Percentiles rank a stretch among this genome's conserved stretches.
Conservation (phyloP, 148 eudicot species). For the Arctostaphylos glauca region DNA sequence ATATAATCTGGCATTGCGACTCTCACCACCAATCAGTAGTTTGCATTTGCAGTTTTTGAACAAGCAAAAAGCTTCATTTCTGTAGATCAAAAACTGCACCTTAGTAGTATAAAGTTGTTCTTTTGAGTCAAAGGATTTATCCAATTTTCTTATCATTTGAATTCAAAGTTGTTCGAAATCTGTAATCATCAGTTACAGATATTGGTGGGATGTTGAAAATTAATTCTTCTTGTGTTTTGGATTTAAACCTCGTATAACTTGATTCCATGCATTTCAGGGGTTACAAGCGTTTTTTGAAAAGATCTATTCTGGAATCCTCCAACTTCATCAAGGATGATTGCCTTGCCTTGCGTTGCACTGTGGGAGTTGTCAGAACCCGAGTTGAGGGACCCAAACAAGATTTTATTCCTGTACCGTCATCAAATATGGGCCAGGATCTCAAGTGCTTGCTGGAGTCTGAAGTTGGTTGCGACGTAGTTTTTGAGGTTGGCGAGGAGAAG, state of each 20-base stretch:
- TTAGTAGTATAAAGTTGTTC: not conserved
- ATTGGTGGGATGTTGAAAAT: not conserved
- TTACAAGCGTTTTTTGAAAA: conserved; percentile 80
- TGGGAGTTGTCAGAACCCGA: conserved; percentile 81
- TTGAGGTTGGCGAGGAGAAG: conserved; percentile 71
- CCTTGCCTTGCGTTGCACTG: conserved; percentile 75
- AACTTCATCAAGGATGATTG: conserved; percentile 67
- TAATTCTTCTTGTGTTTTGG: no score
- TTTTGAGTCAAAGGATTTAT: not conserved
- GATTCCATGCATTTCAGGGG: conserved; percentile 60
- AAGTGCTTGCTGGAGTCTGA: conserved; percentile 59
- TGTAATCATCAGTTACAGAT: not conserved
- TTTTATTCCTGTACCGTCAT: conserved; percentile 52
- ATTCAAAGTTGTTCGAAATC: not conserved
- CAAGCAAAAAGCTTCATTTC: not conserved
- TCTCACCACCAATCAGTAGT: not conserved
- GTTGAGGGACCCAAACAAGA: conserved; percentile 75
- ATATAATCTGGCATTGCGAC: not conserved
- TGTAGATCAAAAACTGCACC: not conserved
- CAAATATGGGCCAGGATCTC: conserved; percentile 70
- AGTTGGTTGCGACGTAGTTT: conserved; percentile 62
- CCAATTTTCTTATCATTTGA: not conserved
- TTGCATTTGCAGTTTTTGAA: not conserved
- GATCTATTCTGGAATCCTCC: conserved; percentile 62
- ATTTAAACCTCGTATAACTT: conserved; percentile 9